A percentile compares a stretch with the other conserved stretches of the same genome.
phyloP scores from a whole-genome alignment of 2,329 filamentous ascomycete species.

The Cordyceps pruinosa region DNA sequence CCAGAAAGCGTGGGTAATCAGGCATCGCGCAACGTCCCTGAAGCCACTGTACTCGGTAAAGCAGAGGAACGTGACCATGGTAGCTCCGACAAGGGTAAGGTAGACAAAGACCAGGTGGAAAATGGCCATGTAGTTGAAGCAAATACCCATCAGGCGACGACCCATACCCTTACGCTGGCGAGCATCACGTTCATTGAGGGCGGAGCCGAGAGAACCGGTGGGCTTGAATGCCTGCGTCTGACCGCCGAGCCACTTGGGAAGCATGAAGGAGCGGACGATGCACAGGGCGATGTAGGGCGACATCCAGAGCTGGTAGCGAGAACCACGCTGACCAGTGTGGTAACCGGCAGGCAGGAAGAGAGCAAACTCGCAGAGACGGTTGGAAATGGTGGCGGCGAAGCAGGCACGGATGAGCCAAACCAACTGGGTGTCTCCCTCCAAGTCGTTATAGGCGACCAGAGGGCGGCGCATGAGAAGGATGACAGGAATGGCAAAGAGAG shows the following conservation, averaged over 20 bases:
- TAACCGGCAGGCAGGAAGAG: conserved; percentile 54
- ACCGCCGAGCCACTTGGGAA: conserved; percentile 54
- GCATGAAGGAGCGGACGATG: conserved; percentile 50
- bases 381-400: conserved; percentile 43
- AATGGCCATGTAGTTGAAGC: conserved; percentile 48
- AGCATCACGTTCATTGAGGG: conserved; percentile 51
- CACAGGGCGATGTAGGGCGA: conserved; percentile 53
- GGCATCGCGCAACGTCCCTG: conserved; percentile 38
- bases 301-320: conserved; percentile 55
- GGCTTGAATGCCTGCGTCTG: conserved; percentile 53
- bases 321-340: conserved; percentile 50
- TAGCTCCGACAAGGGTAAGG: conserved; percentile 43
- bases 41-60: conserved; percentile 32
- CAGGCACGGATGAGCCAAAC: conserved; percentile 51
- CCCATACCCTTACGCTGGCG: conserved; percentile 45
- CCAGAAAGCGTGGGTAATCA: conserved; percentile 57
- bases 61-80: conserved; percentile 44
- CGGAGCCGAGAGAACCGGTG: conserved; percentile 49
- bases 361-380: conserved; percentile 50
- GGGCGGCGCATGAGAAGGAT: conserved; percentile 50
- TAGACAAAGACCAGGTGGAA: conserved; percentile 51
- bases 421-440: conserved; percentile 38
- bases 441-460: conserved; percentile 47
- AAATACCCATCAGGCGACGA: conserved; percentile 45
- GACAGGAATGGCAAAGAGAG: conserved; percentile 52